Conservation (phyloP, 805 yeast species). For the Cyberlindnera japonica region DNA sequence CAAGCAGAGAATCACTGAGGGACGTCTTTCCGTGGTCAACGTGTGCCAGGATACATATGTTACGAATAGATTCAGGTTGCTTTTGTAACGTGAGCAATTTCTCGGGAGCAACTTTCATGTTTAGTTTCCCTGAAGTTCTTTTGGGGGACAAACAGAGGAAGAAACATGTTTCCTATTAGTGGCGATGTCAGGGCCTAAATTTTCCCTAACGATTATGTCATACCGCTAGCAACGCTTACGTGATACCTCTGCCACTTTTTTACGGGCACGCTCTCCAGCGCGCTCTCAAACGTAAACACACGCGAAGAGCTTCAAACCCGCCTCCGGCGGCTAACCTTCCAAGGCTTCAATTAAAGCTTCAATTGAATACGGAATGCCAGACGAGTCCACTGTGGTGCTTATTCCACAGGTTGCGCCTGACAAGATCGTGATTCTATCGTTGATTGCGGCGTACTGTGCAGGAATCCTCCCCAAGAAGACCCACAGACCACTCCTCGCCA, state of each 20-base stretch:
- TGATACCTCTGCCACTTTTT: background rate
- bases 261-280: background rate
- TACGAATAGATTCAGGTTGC: constrained; percentile 68
- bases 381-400: constrained; percentile 20
- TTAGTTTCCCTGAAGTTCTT: background rate
- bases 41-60: constrained; percentile 94
- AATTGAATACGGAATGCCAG: background rate
- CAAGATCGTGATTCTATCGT: constrained; percentile 46
- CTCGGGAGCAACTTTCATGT: constrained; percentile 57
- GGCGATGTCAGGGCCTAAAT: background rate
- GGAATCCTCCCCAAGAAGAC: constrained; percentile 36
- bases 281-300: background rate
- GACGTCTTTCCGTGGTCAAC: constrained; percentile 99
- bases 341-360: background rate
- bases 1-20: constrained; percentile 83
- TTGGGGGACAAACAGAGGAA: background rate
- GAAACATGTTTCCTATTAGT: background rate
- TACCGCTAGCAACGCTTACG: background rate
- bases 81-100: constrained; percentile 65
- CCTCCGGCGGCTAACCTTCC: no score
- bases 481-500: constrained; percentile 37
- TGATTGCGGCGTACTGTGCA: constrained; percentile 45
- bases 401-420: constrained; percentile 49
- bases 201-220: background rate
- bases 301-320: no score